Evolutionary conservation across 2,329 filamentous ascomycete species (phyloP), one percentile per base, ranked within the genome.

Genomic region (Hypoxylon sp.): DNA sequence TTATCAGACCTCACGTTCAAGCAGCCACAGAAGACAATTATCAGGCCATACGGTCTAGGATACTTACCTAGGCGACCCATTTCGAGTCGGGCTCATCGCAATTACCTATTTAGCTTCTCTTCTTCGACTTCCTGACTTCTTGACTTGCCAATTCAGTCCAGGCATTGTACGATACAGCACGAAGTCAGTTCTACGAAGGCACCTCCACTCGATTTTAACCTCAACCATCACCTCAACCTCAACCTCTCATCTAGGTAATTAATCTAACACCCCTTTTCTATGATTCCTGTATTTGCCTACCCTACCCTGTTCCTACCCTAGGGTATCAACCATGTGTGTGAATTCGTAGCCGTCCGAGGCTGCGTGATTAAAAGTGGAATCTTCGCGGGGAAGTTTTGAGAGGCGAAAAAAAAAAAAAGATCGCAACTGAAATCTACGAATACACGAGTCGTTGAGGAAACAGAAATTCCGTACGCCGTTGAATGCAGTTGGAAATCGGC

Each of bases 21-120:
- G 8, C 15, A 15, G 39, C 55, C 21, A 35, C 17, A 8, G 2
- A 37, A 37, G 17, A 57, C 8, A 31, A 27, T 21, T 21, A 27
- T 32, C n/a, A 56, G 53, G 39, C 55, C 44, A 5, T 31, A 55
- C 52, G 32, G 19, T 48, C 55, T 58, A 58, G 55, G 44, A 58
- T 58, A 64, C 65, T 60, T 67, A 67, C 60, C 65, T 55, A 56
- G 42, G 29, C 35, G 31, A 27, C 35, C 57, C 63, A 21, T 32
- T 50, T 55, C 19, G 32, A 48, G 32, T 53, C 35, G 62, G 56
- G 52, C 29, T 57, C 39, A 39, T 60, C 58, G 62, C 48, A 31
- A 55, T 57, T 58, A n/a, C 39, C 39, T 44, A 44, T 44, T 19
- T 44, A 44, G 21, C 39, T 44, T 21, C n/a, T 17, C 37, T 42